Evolutionary conservation across 106 monocot species (phyloP), one percentile per base, ranked within the genome.

Genomic region (Platanthera guangdongensis): DNA sequence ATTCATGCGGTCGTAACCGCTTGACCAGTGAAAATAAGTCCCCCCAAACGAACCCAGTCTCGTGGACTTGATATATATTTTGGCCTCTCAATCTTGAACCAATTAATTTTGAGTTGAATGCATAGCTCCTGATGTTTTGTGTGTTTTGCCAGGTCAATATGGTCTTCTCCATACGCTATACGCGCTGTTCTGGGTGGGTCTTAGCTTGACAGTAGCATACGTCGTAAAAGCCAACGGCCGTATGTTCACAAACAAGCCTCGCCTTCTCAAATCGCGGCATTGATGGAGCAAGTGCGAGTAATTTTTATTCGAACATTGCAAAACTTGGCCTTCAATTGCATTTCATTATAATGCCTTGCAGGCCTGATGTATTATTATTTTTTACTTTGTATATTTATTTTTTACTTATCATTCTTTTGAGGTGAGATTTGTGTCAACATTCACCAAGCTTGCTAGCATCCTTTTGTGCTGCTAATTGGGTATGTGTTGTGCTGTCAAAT

Each of bases 141-240:
- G 76, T 69, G 25, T 4, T 51, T 65, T 81, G 73, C 80, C 93
- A 97, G 96, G 84, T 19, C 79, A 79, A 45, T 71, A 68, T 75
- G 81, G 86, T 78, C 32, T 62, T 54, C 87, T 75, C 49, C 89
- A 93, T 83, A 21, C 89, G 50, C 51, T 96, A 49, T 69, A 81
- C 54, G 84, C 93, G 52, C 71, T 89, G 52, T 57, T 84, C 49
- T 97, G 93, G 91, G 83, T 83, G 6, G 78, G 91, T 53, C 75
- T 93, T 4, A 89, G 89, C 62, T 51, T 90, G 63, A 84, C 78
- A 15, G 76, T 89, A 72, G 79, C 89, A 55, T 78, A 79, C 25
- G 87, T 91, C 81, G 91, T 93, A 59, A 91, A 73, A 83, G 82
- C 86, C 50, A 82, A 93, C 67, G 96, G 96, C 1, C 81, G 86